Evolutionary conservation across 2,329 filamentous ascomycete species (phyloP).

Genomic region (Epicoccum sorghinum): DNA sequence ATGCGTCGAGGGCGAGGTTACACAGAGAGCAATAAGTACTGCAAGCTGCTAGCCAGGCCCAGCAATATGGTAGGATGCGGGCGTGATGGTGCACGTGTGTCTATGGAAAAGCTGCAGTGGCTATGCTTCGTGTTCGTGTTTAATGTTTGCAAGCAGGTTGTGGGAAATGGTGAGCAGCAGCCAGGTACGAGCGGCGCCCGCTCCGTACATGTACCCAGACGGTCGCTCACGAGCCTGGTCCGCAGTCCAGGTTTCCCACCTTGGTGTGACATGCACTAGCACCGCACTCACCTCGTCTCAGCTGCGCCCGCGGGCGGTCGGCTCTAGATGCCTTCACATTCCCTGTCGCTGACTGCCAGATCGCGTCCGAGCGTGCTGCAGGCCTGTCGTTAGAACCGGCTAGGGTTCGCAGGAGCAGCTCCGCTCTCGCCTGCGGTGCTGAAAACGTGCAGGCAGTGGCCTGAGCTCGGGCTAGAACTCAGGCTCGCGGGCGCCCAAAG

Average conservation of each 20-base stretch:
- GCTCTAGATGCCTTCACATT: slow-evolving; percentile 12
- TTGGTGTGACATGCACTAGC: slow-evolving; percentile 19
- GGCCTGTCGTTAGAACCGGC: slow-evolving; percentile 6
- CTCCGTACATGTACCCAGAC: slow-evolving; percentile 14
- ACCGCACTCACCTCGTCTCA: slow-evolving; percentile 7
- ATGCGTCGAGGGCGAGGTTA: slow-evolving; percentile 2
- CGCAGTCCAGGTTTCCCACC: slow-evolving; percentile 17
- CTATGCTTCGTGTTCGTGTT: not conserved
- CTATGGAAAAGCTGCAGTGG: not conserved
- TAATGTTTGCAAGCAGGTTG: not conserved
- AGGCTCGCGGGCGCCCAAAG: slow-evolving; percentile 3
- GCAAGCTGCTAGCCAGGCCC: not conserved
- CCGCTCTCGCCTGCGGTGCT: not conserved
- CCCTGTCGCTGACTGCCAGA: slow-evolving; percentile 9
- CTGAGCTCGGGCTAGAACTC: slow-evolving; percentile 11
- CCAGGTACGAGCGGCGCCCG: slow-evolving; percentile 9
- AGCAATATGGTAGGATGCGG: not conserved
- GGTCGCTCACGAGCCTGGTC: slow-evolving; percentile 8
- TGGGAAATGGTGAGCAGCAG: not conserved
- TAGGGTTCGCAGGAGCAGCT: not conserved
- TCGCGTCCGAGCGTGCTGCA: slow-evolving; percentile 1
- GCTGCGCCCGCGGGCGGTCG: slow-evolving; percentile 10
- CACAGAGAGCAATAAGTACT: not conserved
- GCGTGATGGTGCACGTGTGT: not conserved
- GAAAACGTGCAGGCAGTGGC: slow-evolving; percentile 3